Evolutionary conservation across 2,329 filamentous ascomycete genomes (phyloP), one percentile per base, ranked within the genome.

Genomic region (Pseudocercospora crystallina): DNA sequence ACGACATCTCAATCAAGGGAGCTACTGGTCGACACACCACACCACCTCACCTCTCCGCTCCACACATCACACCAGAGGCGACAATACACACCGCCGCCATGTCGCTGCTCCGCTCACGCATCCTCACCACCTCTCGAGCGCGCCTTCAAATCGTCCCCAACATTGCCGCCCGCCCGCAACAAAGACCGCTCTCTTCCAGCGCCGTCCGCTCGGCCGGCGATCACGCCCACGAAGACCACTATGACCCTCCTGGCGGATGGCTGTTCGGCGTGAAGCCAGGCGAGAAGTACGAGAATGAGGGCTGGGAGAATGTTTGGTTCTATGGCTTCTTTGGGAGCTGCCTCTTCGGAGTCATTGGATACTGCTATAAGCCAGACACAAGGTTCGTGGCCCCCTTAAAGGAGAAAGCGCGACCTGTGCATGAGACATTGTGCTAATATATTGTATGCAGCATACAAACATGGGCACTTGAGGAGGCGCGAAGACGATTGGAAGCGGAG

Each of bases 321-420:
- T 89, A 88, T 70, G 90, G 91, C 43, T 90, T 95, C 73, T 87
- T 85, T 70, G 89, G 89, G 47, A 86, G 84, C 66, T 74, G 95
- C 66, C 74, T 83, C 26, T 78, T 90, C 59, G 86, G 85, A 47
- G 83, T 82, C 55, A 78, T 96, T 60, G 89, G 87, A 60, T 90
- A 96, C 76, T 90, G 89, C 57, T 97, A 94, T 72, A 97, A 97
- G 84, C 94, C 94, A 46, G 94, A 99, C 80, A 97, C 92, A 58
- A 95, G 90, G 94, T 99, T 26, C 20, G 20, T 7, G 20, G 7
- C 20, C 7, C 20, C 7, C 20, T 26, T 7, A 3, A 26, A 80
- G 77, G 91, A 13, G 7, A 13, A 43, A 31, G 14, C 46, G 8
- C 44, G 7, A 9, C 13, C 26, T 8, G 33, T 12, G 33, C 29